Base-by-base conservation (phyloP, 2,329 filamentous ascomycete species). In the Penicillium corylophilum region DNA sequence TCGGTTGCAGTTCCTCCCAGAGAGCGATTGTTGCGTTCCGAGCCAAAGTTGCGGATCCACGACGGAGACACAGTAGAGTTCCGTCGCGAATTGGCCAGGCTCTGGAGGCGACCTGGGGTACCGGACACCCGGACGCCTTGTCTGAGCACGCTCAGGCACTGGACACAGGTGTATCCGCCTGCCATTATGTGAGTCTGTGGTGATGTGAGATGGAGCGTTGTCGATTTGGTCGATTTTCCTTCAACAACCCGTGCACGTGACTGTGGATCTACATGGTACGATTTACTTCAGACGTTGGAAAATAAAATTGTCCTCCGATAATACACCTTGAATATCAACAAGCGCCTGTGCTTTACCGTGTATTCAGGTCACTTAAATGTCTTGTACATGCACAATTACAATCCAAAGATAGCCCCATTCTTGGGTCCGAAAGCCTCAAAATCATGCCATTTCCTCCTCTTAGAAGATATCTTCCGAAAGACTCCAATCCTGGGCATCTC, bases 381-480 rank as follows among this genome's bases (percentile, higher is more conserved):
- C 53, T 53, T 59, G 40, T 60, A 55, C 53, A 60, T 42, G 18
- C 31, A 35, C 38, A 42, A 12, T 46, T 38, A 50, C 46, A 46
- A 35, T 29, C 15, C 35, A 46, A 35, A 48, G 48, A 31, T 41
- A 40, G 16, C 28, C 23, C 26, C 41, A 26, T 20, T 22, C 39
- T 38, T 31, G 24, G 12, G 46, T 9, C 18, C 16, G 13, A 45
- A 46, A 31, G 26, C 23, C 23, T 39, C 28, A 20, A 29, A 42
- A 49, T 39, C 23, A 40, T 15, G 42, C 9, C 45, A 48, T n/a
- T 38, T 5, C 35, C 39, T 26, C 40, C 22, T 3, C 18, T 63
- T 60, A 84, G 67, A 86, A 96, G 51, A 95, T 87, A 62, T 88
- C 86, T 74, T 95, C 90, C 69, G 70, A 91, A 65, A 22, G 83